Evolutionary conservation across 441 rosid genomes (phyloP).

Genomic region (Flueggea neowawraea): DNA sequence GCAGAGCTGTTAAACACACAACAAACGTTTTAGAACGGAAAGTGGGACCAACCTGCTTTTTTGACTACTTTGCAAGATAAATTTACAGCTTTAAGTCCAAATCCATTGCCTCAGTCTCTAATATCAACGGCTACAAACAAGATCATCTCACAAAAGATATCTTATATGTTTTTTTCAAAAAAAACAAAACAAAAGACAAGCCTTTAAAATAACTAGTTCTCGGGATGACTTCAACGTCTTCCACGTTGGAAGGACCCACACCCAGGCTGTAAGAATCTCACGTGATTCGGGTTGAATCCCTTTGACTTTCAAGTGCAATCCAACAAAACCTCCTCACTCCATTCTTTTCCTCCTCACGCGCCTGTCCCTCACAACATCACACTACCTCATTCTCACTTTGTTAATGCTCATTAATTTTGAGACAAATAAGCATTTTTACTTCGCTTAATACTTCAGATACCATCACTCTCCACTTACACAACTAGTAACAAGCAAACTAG

Average conservation of each 20-base stretch:
- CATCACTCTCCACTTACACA: too few relatives aligned
- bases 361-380: slow-evolving; percentile 9
- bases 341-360: slow-evolving; percentile 14
- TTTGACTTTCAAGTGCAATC: slow-evolving; percentile 33
- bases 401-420: too few relatives aligned
- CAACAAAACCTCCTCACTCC: neutral
- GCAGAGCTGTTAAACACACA: slow-evolving; percentile 45
- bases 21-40: slow-evolving; percentile 31
- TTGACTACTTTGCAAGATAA: slow-evolving; percentile 23
- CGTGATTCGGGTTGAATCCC: slow-evolving; percentile 42
- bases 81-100: slow-evolving; percentile 42
- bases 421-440: too few relatives aligned
- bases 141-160: slow-evolving; percentile 7
- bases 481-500: too few relatives aligned
- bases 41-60: slow-evolving; percentile 28
- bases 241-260: slow-evolving; percentile 44
- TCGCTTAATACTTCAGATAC: too few relatives aligned
- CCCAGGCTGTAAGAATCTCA: slow-evolving; percentile 68
- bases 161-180: too few relatives aligned
- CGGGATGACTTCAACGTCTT: slow-evolving; percentile 28
- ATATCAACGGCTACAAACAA: slow-evolving; percentile 41
- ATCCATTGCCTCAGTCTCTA: slow-evolving; percentile 23
- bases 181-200: neutral
- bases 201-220: slow-evolving; percentile 10
- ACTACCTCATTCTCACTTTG: too few relatives aligned